Conservation (phyloP, 2,329 filamentous ascomycete genomes). For the Aspergillus sp. region DNA sequence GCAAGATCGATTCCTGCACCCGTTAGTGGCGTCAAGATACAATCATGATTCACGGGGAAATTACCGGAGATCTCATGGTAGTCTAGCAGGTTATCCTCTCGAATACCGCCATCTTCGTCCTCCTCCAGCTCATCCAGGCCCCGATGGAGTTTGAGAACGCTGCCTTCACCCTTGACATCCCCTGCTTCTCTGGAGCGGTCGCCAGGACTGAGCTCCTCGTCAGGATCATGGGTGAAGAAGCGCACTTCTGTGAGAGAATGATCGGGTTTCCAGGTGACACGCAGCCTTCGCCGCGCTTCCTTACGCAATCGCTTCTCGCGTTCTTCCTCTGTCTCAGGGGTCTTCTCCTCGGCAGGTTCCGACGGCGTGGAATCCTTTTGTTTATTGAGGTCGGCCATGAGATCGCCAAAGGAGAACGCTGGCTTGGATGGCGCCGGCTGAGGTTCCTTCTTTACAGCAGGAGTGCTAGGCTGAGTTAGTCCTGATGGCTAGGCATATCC, state of each 20-base stretch:
- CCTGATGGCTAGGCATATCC: neutral
- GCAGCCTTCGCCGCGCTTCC: constrained; percentile 58
- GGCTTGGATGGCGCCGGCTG: constrained; percentile 35
- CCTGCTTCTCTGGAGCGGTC: constrained; percentile 58
- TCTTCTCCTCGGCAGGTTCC: constrained; percentile 51
- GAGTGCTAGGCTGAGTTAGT: constrained; percentile 24
- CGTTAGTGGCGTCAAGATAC: constrained; percentile 6
- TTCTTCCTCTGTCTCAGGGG: constrained; percentile 60
- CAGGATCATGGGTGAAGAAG: constrained; percentile 61
- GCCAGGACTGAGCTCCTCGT: constrained; percentile 59
- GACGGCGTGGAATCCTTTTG: constrained; percentile 53
- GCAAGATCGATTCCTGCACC: constrained; percentile 39
- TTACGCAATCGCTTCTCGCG: constrained; percentile 59
- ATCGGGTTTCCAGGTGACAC: constrained; percentile 60
- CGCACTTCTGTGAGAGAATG: constrained; percentile 55
- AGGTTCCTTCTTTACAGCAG: constrained; percentile 36
- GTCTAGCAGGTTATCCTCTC: constrained; percentile 39
- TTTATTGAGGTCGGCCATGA: constrained; percentile 52
- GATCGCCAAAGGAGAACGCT: constrained; percentile 48
- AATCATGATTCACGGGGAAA: constrained; percentile 3
- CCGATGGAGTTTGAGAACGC: constrained; percentile 50
- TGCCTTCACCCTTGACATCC: constrained; percentile 58
- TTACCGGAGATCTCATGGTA: constrained; percentile 35
- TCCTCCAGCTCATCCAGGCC: constrained; percentile 58
- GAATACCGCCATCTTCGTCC: constrained; percentile 53